Evolutionary conservation across 2,329 filamentous ascomycete genomes (phyloP).

Genomic region (Fusarium beomiforme): DNA sequence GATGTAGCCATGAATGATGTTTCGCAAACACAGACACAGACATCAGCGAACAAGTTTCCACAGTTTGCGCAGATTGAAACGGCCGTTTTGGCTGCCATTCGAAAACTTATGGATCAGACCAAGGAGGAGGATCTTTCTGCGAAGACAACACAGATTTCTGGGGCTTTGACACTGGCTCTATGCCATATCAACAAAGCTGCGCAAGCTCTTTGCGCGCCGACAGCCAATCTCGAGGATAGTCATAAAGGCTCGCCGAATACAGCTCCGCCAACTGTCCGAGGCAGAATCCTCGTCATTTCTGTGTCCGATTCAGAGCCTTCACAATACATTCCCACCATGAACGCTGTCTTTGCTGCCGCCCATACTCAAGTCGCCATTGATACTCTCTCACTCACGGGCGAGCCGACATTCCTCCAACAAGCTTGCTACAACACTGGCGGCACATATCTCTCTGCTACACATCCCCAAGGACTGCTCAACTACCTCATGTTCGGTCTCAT

Average conservation of each 20-base stretch:
- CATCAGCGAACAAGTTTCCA: conserved; percentile 86
- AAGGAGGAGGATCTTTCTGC: conserved; percentile 71
- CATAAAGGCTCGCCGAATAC: conserved; percentile 46
- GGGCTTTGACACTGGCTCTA: conserved; percentile 88
- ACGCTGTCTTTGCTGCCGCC: conserved; percentile 94
- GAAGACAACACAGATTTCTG: conserved; percentile 87
- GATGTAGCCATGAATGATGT: conserved; percentile 69
- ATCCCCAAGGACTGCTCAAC: conserved; percentile 80
- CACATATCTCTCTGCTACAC: conserved; percentile 62
- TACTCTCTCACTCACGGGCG: conserved; percentile 84
- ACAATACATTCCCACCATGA: conserved; percentile 99
- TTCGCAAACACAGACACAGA: conserved; percentile 45
- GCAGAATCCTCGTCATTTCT: conserved; percentile 86
- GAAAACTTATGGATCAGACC: conserved; percentile 76
- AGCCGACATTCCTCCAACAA: conserved; percentile 94
- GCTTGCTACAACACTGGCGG: conserved; percentile 73
- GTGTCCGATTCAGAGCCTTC: conserved; percentile 86
- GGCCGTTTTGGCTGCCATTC: conserved; percentile 79
- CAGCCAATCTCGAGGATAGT: conserved; percentile 53
- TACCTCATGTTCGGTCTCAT: conserved; percentile 96
- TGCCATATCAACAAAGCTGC: conserved; percentile 88
- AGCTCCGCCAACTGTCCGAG: conserved; percentile 48
- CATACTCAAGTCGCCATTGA: conserved; percentile 90
- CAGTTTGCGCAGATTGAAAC: conserved; percentile 90
- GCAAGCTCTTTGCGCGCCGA: conserved; percentile 69